Base-by-base conservation (phyloP, 148 eudicot species). In the Gaultheria prostrata region DNA sequence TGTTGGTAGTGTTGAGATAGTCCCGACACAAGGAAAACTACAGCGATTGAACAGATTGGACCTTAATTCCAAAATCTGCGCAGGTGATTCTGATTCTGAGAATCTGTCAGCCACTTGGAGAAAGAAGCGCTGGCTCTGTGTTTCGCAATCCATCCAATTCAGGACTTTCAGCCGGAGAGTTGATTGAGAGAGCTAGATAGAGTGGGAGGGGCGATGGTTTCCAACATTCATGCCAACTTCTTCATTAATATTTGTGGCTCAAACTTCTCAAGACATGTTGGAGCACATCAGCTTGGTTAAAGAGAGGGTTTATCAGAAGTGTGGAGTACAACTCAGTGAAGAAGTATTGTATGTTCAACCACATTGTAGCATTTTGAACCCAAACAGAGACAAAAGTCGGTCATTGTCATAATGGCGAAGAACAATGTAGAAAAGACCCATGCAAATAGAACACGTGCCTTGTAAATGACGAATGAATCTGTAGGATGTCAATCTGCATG, bases 201-300 rank as follows among this genome's bases (percentile, higher is more conserved):
- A 83, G 56, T 80, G 4, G 88, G 86, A 77, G 86, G 84, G 70
- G 82, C 82, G 8, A 81, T 84, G 82, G 81, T 84, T 32, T 69
- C 88, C 26, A 71, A 83, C 39, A 80, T 80, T 35, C 86, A 86
- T 48, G 88, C 88, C 15, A 83, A 86, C 53, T 86, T 87, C 79
- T 61, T 61, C 69, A 57, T 84, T 26, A 87, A 84, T 73, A 54
- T 26, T 39, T 82, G 84, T 45, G 67, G 69, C 65, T 83, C 84
- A 70, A 70, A 84, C 82, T 57, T 81, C 79, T 77, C 75, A 78
- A 54, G 83, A 71, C 82, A 71, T 84, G 84, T 67, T 84, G 30
- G 76, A 82, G 63, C 86, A 82, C 32, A 87, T 84, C 50, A 59
- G 63, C 61, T 67, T 86, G 76, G 84, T 84, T 12, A 84, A 84